These are phyloP conservation scores for Rhodofomes roseus DNA, from an alignment of 1,284 basidiomycete genomes.

Conservation along the genomic window DNA sequence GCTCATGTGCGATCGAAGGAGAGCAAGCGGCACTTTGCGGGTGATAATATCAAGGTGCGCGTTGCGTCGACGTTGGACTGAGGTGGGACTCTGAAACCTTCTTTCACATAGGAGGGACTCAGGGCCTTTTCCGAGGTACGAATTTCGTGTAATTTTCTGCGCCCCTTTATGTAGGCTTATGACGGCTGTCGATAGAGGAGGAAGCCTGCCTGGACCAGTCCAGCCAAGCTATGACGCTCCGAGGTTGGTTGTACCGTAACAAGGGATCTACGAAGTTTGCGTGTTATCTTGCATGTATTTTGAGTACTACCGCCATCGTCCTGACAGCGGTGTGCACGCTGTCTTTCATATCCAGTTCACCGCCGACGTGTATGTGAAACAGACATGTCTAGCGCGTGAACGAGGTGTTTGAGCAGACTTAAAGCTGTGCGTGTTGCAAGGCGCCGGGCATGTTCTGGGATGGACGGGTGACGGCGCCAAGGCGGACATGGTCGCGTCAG, in stretches of 20 bases:
- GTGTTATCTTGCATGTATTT: background rate
- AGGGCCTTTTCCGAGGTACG: conserved; percentile 38
- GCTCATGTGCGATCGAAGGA: conserved; percentile 47
- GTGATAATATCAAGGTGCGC: conserved; percentile 69
- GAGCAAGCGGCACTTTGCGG: conserved; percentile 55
- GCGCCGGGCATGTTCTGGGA: too few species aligned
- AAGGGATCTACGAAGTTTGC: background rate
- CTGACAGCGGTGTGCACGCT: too few species aligned
- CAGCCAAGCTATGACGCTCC: conserved; percentile 47
- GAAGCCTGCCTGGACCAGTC: conserved; percentile 54
- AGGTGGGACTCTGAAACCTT: background rate
- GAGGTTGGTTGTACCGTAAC: background rate
- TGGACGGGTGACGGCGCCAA: background rate
- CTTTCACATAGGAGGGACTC: conserved; percentile 35
- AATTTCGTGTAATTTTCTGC: background rate
- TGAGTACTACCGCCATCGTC: background rate
- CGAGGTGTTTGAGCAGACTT: too few species aligned
- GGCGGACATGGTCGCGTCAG: background rate
- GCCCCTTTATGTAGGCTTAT: background rate
- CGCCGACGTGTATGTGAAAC: too few species aligned
- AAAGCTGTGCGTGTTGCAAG: background rate
- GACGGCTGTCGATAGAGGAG: conserved; percentile 44
- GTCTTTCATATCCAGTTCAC: too few species aligned
- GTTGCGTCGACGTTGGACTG: background rate
- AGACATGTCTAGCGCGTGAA: too few species aligned